Conservation (phyloP, 148 eudicot species). For the Arbutus unedo region DNA sequence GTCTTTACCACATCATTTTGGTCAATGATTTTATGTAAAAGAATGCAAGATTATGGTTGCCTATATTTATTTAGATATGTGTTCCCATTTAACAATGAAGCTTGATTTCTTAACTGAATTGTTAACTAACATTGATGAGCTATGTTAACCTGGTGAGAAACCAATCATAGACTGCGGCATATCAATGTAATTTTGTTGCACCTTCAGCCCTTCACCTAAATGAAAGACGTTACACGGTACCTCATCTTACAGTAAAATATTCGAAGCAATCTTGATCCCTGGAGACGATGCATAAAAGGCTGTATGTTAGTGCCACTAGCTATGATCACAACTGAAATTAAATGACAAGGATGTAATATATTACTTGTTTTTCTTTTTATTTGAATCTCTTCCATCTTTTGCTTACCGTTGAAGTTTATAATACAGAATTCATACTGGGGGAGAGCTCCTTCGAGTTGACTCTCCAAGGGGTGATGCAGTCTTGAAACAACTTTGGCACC, state of each 20-base stretch:
- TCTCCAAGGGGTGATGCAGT: constrained; percentile 34
- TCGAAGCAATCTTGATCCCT: background rate
- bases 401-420: background rate
- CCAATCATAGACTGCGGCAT: background rate
- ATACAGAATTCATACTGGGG: constrained; percentile 50
- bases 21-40: background rate
- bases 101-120: background rate
- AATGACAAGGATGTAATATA: background rate
- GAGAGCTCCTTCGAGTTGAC: constrained; percentile 32
- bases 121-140: background rate
- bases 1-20: background rate
- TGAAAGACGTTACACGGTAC: background rate
- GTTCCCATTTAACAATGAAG: background rate
- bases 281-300: background rate
- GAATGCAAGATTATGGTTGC: background rate
- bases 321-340: background rate
- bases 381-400: background rate
- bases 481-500: constrained; percentile 62
- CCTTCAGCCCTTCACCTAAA: background rate
- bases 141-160: background rate
- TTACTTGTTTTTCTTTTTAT: background rate
- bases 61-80: background rate
- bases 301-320: background rate
- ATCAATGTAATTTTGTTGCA: background rate
- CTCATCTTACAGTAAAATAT: background rate